phyloP scores from a whole-genome alignment of 2,329 filamentous ascomycete species.

The Orbilia javanica region DNA sequence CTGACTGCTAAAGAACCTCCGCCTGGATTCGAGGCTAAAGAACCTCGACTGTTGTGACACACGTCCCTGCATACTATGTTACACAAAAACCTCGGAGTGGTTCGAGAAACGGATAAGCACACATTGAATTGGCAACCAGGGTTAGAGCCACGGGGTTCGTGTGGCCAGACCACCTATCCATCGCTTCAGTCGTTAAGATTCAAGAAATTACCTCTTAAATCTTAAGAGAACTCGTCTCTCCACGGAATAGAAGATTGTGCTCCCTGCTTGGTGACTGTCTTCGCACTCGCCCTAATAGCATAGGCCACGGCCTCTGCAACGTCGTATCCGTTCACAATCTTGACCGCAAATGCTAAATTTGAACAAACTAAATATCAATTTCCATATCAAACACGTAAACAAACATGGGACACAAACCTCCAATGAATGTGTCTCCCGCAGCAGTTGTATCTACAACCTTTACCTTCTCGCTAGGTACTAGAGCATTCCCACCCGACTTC shows the following conservation, averaged over 20 bases:
- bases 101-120: not conserved
- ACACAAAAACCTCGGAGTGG: not conserved
- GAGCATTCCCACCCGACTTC: conserved; percentile 67
- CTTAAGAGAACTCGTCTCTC: conserved; percentile 69
- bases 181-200: not conserved
- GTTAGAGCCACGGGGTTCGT: too few species aligned
- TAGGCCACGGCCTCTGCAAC: conserved; percentile 73
- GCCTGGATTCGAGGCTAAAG: too few species aligned
- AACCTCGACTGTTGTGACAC: conserved; percentile 15
- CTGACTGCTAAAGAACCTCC: too few species aligned
- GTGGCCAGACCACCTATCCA: not conserved
- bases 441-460: conserved; percentile 91
- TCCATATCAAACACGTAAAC: not conserved
- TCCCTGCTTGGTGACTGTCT: conserved; percentile 75
- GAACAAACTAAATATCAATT: not conserved
- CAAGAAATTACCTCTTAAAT: not conserved
- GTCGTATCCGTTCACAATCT: conserved; percentile 72
- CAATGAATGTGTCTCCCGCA: conserved; percentile 94
- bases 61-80: conserved; percentile 28
- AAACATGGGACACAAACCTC: conserved; percentile 65
- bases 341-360: conserved; percentile 76
- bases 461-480: conserved; percentile 76
- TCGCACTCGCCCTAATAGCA: conserved; percentile 74
- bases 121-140: too few species aligned
- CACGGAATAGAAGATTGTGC: conserved; percentile 78